Evolutionary conservation across 352 stramenopile species (phyloP).

Genomic region (Phytophthora podocarpi): DNA sequence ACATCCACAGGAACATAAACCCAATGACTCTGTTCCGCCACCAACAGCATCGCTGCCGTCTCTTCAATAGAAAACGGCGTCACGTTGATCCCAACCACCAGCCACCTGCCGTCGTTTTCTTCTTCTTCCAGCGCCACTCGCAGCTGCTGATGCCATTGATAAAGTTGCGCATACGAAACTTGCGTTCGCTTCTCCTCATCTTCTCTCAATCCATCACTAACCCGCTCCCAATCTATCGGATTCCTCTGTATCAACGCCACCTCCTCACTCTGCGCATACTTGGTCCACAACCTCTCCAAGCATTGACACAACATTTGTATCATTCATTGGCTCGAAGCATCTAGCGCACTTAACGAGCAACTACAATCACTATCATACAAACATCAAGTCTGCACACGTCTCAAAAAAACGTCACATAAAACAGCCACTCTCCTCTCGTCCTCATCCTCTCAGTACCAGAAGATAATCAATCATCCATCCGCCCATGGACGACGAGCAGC

Average conservation of each 20-base stretch:
- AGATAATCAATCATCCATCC: conserved; percentile 11
- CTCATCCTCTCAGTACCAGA: background rate
- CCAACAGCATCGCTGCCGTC: conserved; percentile 44
- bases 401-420: conserved; percentile 7
- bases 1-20: conserved; percentile 57
- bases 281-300: conserved; percentile 6
- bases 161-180: conserved; percentile 23
- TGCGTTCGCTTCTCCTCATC: background rate
- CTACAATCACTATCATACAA: conserved; percentile 14
- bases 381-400: conserved; percentile 23
- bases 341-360: background rate
- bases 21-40: conserved; percentile 34
- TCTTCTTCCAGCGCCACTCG: background rate
- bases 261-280: background rate
- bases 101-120: background rate
- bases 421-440: background rate
- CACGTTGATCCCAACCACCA: conserved; percentile 50
- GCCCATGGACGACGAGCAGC: conserved; percentile 33
- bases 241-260: conserved; percentile 21
- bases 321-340: conserved; percentile 2
- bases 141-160: conserved; percentile 26
- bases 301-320: conserved; percentile 18
- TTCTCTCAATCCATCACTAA: too few species aligned
- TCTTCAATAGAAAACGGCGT: conserved; percentile 53
- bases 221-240: background rate